Evolutionary conservation across 305 asterid genomes (phyloP), one percentile per base, ranked within the genome.

Genomic region (Lippia alba): DNA sequence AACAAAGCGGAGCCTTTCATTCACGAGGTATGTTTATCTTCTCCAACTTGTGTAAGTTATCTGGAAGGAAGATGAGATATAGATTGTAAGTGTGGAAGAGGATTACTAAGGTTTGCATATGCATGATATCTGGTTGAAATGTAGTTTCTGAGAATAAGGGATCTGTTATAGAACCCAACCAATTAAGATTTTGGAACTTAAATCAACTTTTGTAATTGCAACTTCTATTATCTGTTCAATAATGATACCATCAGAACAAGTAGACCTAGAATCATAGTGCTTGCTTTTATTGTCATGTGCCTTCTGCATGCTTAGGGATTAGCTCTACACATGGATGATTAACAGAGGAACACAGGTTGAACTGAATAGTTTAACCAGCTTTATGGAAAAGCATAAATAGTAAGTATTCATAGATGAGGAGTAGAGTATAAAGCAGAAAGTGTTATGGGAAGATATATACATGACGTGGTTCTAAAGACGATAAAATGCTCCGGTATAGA

Each of bases 1-100:
- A 87, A 86, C 79, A 91, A 92, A 82, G 83, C 90, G 94, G 98
- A 95, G 85, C 98, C 99, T 34, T 89, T 92, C 74, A 86, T 92
- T 78, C 92, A 92, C 84, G 96, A 95, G 99, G 99, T 95, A 87
- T 50, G 62, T 19, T 48, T 8, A 60, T 74, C 55, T 55, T 72
- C 50, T 40, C 36, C 17, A 66, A 67, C 66, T 72, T n/a, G 19
- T 74, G 63, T 57, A 64, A 41, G 56, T 75, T 63, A 48, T 60
- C 67, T 66, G 70, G 71, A 62, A 57, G 63, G 40, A 65, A 67
- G 39, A 69, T 34, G 33, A 74, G 46, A 44, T 32, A 17, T 59
- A 36, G 36, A 36, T 24, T 54, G 64, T 53, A 9, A 44, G 45
- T 15, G 51, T 69, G 61, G 62, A 33, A 51, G 61, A 54, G 55